Evolutionary conservation across 1,139 yeast species (phyloP), one percentile per base, ranked within the genome.

Genomic region (Eremothecium coryli): DNA sequence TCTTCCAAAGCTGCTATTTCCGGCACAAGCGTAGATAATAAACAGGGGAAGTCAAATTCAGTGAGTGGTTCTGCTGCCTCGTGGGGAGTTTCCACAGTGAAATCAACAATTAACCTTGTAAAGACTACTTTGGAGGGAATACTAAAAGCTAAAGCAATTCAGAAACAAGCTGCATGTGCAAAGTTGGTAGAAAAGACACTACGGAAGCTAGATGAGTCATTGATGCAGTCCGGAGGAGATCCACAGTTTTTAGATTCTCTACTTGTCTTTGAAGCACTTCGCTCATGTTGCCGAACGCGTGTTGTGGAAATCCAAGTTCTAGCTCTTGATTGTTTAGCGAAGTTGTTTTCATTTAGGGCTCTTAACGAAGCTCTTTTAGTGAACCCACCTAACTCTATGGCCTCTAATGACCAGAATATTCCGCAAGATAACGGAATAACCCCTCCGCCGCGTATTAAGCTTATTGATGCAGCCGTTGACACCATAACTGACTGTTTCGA

Each of bases 401-500:
- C 63, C 44, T 40, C 63, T 44, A 37, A 50, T 27, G 61, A 57
- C 24, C 52, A 49, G 26, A 43, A 48, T 10, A 46, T 39, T 11
- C 59, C 52, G 12, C 58, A 60, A 3, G 48, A 51, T 4, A 54
- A 47, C 23, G 61, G 65, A 29, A 68, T 71, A 10, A 65, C 73
- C 0, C 73, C 73, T 3, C 73, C 70, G 11, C 73, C 73, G 14
- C 67, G 68, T 33, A 68, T 76, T 16, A 70, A 71, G 17, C 56
- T 86, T 40, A 76, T 93, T 23, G 94, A 86, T 51, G 82, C 82
- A 13, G 86, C 95, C 1, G 82, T 93, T 18, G 81, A 81, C 43
- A 81, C 86, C 9, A 84, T 88, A 20, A 74, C 93, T 25, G 76
- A 81, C 14, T 82, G 94, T 45, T 88, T 84, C 57, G 85, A 80